Base-by-base conservation (phyloP, 75 land plant genomes). In the Cupressus sempervirens region DNA sequence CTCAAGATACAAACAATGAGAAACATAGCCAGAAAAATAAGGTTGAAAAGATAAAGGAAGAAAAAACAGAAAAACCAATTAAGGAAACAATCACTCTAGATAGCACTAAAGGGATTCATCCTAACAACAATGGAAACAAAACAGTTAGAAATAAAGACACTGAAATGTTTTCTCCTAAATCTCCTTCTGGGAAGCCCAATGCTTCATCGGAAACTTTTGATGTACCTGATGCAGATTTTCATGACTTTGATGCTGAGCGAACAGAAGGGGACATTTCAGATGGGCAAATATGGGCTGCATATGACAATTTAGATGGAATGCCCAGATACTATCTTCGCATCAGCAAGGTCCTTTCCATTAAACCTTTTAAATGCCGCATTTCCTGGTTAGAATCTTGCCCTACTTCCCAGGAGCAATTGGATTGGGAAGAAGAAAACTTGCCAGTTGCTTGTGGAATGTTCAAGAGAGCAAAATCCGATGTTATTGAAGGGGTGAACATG, bases 251-350 rank as follows among this genome's bases (percentile, higher is more conserved):
- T 30, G 65, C 86, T 72, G 87, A 68, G 15, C 89, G 91, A 82
- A 84, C 83, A 30, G 92, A 86, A 82, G 79, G 45, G 15, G 54
- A 89, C 79, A 89, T 94, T 86, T 84, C 73, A 56, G 89, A 84
- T 81, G 89, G 89, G 79, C 99, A 98, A 83, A 76, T 94, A 18
- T 98, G 99, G 99, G 97, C 99, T 75, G 30, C 88, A n/a, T 98
- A 93, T 88, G 99, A 98, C 85, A 82, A 90, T 35, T 8, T 43
- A 23, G 97, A 95, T 90, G 95, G 93, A 53, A 93, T 98, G 98
- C 99, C 99, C 26, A 88, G 99, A 74, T 98, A 87, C 83, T 98
- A 98, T 88, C 92, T 93, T 54, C 85, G 70, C 20, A 90, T 98
- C 12, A 88, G 40, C 36, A 88, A 88, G 40, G 89, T 95, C 7